phyloP scores from a whole-genome alignment of 1,284 basidiomycete genomes.

The Xerocomus cyaneibrunnescens region DNA sequence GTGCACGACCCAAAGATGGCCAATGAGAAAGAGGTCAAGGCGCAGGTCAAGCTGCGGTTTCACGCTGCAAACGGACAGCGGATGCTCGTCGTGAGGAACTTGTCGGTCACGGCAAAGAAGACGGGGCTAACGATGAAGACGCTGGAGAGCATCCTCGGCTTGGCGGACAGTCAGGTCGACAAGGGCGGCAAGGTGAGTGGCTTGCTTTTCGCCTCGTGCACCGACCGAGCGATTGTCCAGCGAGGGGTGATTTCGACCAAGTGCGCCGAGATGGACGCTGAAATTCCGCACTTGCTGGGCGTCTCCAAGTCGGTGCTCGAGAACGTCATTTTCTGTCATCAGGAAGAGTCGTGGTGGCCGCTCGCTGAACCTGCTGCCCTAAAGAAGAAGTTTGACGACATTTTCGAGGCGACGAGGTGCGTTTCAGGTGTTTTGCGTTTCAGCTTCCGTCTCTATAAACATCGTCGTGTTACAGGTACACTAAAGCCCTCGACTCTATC shows the following conservation, averaged over 20 bases:
- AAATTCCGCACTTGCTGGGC: constrained; percentile 91
- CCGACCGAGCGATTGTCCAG: constrained; percentile 41
- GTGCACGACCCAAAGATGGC: constrained; percentile 99
- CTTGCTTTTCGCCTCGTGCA: no score
- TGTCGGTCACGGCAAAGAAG: constrained; percentile 95
- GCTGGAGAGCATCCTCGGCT: constrained; percentile 85
- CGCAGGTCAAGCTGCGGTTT: constrained; percentile 95
- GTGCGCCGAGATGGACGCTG: constrained; percentile 94
- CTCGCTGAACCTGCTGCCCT: constrained; percentile 86
- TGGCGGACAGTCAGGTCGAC: constrained; percentile 66
- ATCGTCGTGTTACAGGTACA: constrained; percentile 71
- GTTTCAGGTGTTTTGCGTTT: not conserved
- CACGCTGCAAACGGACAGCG: constrained; percentile 82
- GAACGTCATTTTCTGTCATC: constrained; percentile 99
- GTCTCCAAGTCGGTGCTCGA: constrained; percentile 97
- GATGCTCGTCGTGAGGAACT: constrained; percentile 92
- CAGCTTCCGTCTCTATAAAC: not conserved
- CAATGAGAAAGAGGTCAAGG: constrained; percentile 97
- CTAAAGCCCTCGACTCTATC: constrained; percentile 95
- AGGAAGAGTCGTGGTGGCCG: constrained; percentile 99
- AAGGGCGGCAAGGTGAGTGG: constrained; percentile 71
- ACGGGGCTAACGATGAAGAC: constrained; percentile 96
- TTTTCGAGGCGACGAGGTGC: constrained; percentile 96
- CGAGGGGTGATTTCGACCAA: constrained; percentile 91
- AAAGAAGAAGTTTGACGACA: constrained; percentile 99